phyloP scores from a whole-genome alignment of 345 rosid species.

The Melaleuca alternifolia region DNA sequence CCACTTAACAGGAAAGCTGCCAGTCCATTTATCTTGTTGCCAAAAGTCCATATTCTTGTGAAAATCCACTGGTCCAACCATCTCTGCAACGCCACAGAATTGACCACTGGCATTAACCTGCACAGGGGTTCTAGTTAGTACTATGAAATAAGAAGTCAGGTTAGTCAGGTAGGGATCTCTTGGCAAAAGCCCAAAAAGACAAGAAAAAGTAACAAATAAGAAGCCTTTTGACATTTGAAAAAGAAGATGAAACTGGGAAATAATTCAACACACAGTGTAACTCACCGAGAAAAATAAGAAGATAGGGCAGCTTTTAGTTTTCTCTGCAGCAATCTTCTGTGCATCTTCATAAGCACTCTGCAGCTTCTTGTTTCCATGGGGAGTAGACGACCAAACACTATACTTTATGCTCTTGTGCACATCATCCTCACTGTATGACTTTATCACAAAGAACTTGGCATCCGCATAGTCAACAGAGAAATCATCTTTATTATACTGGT shows the following conservation, averaged over 20 bases:
- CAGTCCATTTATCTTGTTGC: slow-evolving; percentile 99
- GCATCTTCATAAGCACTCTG: slow-evolving; percentile 69
- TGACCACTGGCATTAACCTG: slow-evolving; percentile 98
- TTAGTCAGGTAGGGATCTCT: not conserved
- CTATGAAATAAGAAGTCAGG: not conserved
- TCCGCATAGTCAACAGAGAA: slow-evolving; percentile 39
- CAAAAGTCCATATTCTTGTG: slow-evolving; percentile 86
- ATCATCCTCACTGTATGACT: slow-evolving; percentile 97
- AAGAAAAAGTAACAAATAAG: not conserved
- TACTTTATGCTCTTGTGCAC: slow-evolving; percentile 97
- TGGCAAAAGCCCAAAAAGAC: not conserved
- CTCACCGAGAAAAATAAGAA: slow-evolving; percentile 91
- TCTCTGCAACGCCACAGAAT: slow-evolving; percentile 96
- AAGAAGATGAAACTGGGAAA: not conserved
- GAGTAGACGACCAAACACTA: slow-evolving; percentile 90
- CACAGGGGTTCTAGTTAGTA: slow-evolving; percentile 1
- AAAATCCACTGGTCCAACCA: slow-evolving; percentile 83
- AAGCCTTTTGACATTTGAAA: not conserved
- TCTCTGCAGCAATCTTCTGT: slow-evolving; percentile 45
- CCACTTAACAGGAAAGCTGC: slow-evolving; percentile 94
- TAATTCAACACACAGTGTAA: not conserved
- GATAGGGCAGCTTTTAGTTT: slow-evolving; percentile 51
- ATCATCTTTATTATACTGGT: slow-evolving; percentile 70
- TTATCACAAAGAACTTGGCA: slow-evolving; percentile 84
- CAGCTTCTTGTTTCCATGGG: slow-evolving; percentile 91